Percentiles rank a stretch among this genome's conserved stretches.
Conservation (phyloP, 305 asterid genomes). For the Solanum hybrid region DNA sequence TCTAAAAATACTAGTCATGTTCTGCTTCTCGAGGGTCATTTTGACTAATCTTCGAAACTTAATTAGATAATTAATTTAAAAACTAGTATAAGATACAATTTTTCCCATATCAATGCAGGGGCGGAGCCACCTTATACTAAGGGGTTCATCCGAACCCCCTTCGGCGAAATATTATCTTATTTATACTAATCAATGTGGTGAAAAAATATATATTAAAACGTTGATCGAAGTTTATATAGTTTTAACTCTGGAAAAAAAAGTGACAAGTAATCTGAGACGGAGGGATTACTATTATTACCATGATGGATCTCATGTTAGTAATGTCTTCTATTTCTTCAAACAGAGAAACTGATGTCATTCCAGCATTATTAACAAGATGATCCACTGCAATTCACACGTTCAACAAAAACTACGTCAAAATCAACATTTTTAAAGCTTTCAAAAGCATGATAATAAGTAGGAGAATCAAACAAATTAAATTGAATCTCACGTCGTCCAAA, state of each 20-base stretch:
- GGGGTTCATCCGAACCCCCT: too few species aligned
- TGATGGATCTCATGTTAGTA: slow-evolving; percentile 35
- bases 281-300: slow-evolving; percentile 18
- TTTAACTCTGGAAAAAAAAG: too few species aligned
- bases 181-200: background rate
- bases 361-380: slow-evolving; percentile 84
- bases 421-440: background rate
- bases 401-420: background rate
- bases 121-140: too few species aligned
- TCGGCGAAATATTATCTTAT: too few species aligned
- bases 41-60: background rate
- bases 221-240: background rate
- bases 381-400: slow-evolving; percentile 43
- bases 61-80: background rate
- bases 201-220: background rate
- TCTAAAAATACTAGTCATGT: background rate
- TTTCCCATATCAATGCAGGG: background rate
- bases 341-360: slow-evolving; percentile 36
- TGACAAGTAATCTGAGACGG: background rate
- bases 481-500: slow-evolving; percentile 44
- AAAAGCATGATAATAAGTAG: background rate
- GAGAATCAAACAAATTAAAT: background rate
- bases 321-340: slow-evolving; percentile 60
- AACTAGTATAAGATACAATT: background rate
- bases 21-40: background rate